Evolutionary conservation across 192 early-diverging fungal species (phyloP).

Genomic region (Thoreauomyces humboldtii): DNA sequence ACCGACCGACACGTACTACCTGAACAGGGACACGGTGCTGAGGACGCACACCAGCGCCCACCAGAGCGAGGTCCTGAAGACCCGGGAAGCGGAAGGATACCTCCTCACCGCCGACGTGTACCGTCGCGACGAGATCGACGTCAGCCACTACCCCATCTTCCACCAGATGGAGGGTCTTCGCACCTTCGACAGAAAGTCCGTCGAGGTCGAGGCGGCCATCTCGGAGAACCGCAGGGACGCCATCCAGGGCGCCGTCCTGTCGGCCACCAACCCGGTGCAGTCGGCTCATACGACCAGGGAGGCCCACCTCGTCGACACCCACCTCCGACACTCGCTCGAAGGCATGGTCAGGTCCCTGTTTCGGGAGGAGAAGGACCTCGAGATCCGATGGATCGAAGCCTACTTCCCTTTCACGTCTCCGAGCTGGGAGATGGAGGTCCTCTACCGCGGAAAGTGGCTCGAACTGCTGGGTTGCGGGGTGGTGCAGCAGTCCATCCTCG

Average conservation of each 20-base stretch:
- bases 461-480: constrained; percentile 93
- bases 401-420: constrained; percentile 96
- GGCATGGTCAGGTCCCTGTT: constrained; percentile 75
- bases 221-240: background rate
- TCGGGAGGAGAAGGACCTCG: constrained; percentile 54
- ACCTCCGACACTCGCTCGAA: constrained; percentile 83
- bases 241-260: constrained; percentile 26
- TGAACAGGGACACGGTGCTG: constrained; percentile 75
- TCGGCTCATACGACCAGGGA: constrained; percentile 60
- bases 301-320: constrained; percentile 53
- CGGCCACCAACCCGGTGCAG: constrained; percentile 71
- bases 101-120: constrained; percentile 97
- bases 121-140: constrained; percentile 93
- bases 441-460: constrained; percentile 91
- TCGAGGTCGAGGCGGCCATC: constrained; percentile 19
- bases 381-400: constrained; percentile 92
- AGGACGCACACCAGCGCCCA: constrained; percentile 95
- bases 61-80: constrained; percentile 73
- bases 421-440: constrained; percentile 95
- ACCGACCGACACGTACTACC: constrained; percentile 89
- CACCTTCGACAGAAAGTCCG: constrained; percentile 49
- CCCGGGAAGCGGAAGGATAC: constrained; percentile 41
- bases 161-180: constrained; percentile 98
- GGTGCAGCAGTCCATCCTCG: constrained; percentile 79
- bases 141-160: constrained; percentile 94